Evolutionary conservation across 805 yeast species (phyloP).

Genomic region (Dipodascus albidus): DNA sequence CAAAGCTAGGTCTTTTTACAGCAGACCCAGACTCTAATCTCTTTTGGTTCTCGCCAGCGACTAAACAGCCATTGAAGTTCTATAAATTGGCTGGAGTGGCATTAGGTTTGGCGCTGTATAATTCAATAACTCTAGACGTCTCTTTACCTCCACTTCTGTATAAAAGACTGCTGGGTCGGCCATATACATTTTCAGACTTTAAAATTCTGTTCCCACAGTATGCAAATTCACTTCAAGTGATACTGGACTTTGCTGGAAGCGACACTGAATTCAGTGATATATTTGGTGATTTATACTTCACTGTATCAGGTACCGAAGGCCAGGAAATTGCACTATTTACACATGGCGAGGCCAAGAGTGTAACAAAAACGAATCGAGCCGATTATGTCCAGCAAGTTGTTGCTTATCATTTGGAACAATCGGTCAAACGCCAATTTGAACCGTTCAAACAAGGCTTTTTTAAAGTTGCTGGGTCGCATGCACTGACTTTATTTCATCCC

Average conservation of each 20-base stretch:
- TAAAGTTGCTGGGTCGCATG: slow-evolving; percentile 69
- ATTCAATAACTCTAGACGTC: slow-evolving; percentile 76
- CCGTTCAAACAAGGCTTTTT: slow-evolving; percentile 63
- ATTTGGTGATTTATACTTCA: slow-evolving; percentile 52
- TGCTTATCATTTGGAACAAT: slow-evolving; percentile 46
- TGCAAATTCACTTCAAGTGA: slow-evolving; percentile 36
- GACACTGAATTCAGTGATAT: slow-evolving; percentile 32
- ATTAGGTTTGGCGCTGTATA: slow-evolving; percentile 82
- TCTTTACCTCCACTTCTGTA: slow-evolving; percentile 66
- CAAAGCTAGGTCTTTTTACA: slow-evolving; percentile 53
- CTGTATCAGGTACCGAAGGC: slow-evolving; percentile 31
- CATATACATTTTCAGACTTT: slow-evolving; percentile 52
- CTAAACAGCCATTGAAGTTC: slow-evolving; percentile 16
- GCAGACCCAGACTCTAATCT: slow-evolving; percentile 57
- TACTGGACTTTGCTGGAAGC: slow-evolving; percentile 32
- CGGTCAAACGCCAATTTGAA: slow-evolving; percentile 41
- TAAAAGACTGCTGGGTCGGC: slow-evolving; percentile 53
- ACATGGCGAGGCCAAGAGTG: slow-evolving; percentile 45
- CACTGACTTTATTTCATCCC: slow-evolving; percentile 66
- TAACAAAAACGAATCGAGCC: slow-evolving; percentile 46
- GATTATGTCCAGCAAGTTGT: slow-evolving; percentile 55
- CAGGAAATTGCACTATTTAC: slow-evolving; percentile 41
- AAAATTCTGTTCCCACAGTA: slow-evolving; percentile 58
- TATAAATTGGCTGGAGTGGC: slow-evolving; percentile 77
- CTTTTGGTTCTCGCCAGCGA: slow-evolving; percentile 51